Percentiles rank a stretch among this genome's conserved stretches.
Conservation (phyloP, 2,329 filamentous ascomycete genomes). For the Talaromyces sp. region DNA sequence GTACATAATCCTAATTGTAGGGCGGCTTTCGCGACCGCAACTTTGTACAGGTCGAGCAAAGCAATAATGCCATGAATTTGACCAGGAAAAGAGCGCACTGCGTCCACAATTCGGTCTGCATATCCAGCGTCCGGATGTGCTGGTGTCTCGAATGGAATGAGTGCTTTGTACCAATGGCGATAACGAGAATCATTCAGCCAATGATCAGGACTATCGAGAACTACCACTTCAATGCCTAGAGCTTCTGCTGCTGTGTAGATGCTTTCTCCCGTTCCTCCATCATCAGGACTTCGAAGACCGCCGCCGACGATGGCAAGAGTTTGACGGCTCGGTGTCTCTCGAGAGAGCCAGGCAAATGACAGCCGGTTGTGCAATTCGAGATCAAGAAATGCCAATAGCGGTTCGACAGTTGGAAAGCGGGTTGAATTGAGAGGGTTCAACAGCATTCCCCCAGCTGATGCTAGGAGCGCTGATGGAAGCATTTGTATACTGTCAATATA, state of each 20-base stretch:
- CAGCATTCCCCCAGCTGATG: neutral
- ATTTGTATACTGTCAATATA: neutral
- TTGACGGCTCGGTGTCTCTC: neutral
- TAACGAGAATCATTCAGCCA: constrained; percentile 33
- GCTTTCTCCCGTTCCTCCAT: constrained; percentile 3
- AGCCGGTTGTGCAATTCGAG: constrained; percentile 20
- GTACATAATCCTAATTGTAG: constrained; percentile 31
- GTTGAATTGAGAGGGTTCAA: neutral
- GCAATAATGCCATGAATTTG: constrained; percentile 36
- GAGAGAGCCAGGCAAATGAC: constrained; percentile 18
- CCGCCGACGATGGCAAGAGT: constrained; percentile 12
- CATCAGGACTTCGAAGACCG: neutral
- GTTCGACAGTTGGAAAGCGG: neutral
- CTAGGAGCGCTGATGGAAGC: neutral
- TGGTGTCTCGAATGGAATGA: constrained; percentile 21
- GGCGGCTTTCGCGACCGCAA: constrained; percentile 28
- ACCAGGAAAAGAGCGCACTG: constrained; percentile 20
- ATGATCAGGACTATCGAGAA: constrained; percentile 35
- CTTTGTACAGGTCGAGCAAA: constrained; percentile 29
- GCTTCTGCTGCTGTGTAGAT: constrained; percentile 25
- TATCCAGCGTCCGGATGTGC: constrained; percentile 22
- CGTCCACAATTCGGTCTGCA: constrained; percentile 26
- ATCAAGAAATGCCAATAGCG: constrained; percentile 6
- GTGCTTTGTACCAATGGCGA: constrained; percentile 25
- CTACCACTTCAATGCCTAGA: constrained; percentile 34